Evolutionary conservation across 2,329 filamentous ascomycete species (phyloP).

Genomic region (Leptoxyphium fumago): DNA sequence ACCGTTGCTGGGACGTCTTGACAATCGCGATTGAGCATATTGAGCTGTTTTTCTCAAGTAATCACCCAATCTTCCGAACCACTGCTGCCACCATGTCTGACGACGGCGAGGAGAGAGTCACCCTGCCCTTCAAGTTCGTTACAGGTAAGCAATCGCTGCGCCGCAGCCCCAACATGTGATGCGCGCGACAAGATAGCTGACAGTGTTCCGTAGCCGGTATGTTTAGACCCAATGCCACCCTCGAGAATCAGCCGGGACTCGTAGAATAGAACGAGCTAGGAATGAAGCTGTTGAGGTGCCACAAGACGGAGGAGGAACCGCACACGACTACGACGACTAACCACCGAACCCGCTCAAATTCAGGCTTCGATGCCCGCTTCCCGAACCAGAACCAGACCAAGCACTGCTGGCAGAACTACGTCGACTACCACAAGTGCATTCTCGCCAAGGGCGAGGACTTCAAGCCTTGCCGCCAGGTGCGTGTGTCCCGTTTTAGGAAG

Average conservation of each 20-base stretch:
- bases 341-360: background rate
- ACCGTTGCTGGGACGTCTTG: background rate
- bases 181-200: slow-evolving; percentile 2
- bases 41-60: no score
- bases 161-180: background rate
- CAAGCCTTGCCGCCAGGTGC: slow-evolving; percentile 88
- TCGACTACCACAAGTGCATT: slow-evolving; percentile 99
- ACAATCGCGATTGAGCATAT: no score
- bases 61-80: slow-evolving; percentile 3
- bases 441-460: slow-evolving; percentile 97
- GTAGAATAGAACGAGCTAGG: background rate
- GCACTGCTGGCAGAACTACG: slow-evolving; percentile 99
- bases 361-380: slow-evolving; percentile 98
- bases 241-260: background rate
- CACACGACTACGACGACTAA: background rate
- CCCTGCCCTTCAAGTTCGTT: slow-evolving; percentile 99
- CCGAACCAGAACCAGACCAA: slow-evolving; percentile 97
- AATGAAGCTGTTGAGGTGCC: background rate
- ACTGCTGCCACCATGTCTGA: slow-evolving; percentile 67
- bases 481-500: slow-evolving; percentile 4
- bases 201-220: slow-evolving; percentile 16
- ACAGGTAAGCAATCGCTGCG: slow-evolving; percentile 50
- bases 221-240: slow-evolving; percentile 4
- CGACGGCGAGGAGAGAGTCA: slow-evolving; percentile 64
- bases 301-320: background rate